Conservation (phyloP, 78 protist genomes). For the Monosiga brevicollis region DNA sequence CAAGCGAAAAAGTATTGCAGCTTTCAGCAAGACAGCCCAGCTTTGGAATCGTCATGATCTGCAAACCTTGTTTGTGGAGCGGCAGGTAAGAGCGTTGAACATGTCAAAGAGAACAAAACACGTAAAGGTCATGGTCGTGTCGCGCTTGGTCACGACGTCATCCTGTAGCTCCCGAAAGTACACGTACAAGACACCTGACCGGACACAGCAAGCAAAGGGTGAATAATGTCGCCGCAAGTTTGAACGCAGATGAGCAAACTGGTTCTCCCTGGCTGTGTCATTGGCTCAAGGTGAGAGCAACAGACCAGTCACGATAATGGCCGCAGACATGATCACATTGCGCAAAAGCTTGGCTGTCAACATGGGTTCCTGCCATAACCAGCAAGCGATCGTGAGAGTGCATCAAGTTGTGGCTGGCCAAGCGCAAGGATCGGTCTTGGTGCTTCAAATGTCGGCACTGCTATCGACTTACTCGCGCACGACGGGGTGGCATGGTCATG, state of each 20-base stretch:
- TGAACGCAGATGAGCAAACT: constrained; percentile 13
- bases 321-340: constrained; percentile 23
- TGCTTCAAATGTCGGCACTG: no score
- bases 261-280: no score
- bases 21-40: no score
- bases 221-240: background rate
- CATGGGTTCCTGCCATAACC: background rate
- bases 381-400: no score
- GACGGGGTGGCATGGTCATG: constrained; percentile 33
- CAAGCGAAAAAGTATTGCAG: no score
- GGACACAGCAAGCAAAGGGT: background rate
- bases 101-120: constrained; percentile 47
- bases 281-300: no score
- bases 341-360: background rate
- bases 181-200: constrained; percentile 3
- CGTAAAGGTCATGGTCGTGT: constrained; percentile 45
- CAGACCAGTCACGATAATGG: constrained; percentile 11
- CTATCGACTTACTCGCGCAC: no score
- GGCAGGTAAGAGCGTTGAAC: constrained; percentile 41
- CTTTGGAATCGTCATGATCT: no score
- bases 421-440: no score
- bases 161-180: constrained; percentile 2
- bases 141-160: constrained; percentile 3
- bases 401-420: no score
- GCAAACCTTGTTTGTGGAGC: no score